Percentiles rank a stretch among this genome's conserved stretches.
Evolutionary conservation across 2,329 filamentous ascomycete species (phyloP).

Genomic region (Epichloe festucae): DNA sequence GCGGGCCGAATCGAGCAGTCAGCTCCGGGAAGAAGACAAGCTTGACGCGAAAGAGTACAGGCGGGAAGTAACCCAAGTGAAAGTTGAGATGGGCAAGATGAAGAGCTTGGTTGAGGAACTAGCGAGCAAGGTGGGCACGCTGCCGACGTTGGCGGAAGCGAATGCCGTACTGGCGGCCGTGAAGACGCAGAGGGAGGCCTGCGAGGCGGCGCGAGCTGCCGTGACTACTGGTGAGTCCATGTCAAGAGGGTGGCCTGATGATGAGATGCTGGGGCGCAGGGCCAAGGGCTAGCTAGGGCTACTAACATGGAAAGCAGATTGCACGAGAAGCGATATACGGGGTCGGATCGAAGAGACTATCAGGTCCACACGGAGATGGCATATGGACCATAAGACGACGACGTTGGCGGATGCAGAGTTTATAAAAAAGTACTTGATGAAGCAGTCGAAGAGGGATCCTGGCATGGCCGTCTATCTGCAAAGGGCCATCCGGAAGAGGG

Average conservation of each 20-base stretch:
- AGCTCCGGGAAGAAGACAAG: background rate
- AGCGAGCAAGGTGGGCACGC: conserved; percentile 10
- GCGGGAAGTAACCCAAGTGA: conserved; percentile 2
- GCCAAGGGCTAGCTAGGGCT: too few species aligned
- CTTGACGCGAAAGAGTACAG: conserved; percentile 1
- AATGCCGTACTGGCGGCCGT: conserved; percentile 7
- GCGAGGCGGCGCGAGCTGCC: background rate
- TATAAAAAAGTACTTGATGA: conserved; percentile 19
- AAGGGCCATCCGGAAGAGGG: conserved; percentile 15
- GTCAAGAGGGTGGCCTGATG: too few species aligned
- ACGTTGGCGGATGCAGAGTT: conserved; percentile 18
- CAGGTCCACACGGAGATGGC: conserved; percentile 25
- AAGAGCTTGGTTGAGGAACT: conserved; percentile 12
- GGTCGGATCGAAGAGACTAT: conserved; percentile 22
- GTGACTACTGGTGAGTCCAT: background rate
- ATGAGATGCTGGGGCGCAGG: too few species aligned
- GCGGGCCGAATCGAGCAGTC: conserved; percentile 10
- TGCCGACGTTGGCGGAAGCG: conserved; percentile 11
- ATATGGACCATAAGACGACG: conserved; percentile 24
- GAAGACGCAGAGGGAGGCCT: conserved; percentile 1
- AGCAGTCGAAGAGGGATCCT: conserved; percentile 23
- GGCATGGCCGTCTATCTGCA: conserved; percentile 22
- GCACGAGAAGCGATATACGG: conserved; percentile 5
- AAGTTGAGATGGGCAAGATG: conserved; percentile 13
- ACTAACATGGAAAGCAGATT: background rate